Conservation (phyloP, 352 stramenopile species). For the Pseudoperonospora humuli region DNA sequence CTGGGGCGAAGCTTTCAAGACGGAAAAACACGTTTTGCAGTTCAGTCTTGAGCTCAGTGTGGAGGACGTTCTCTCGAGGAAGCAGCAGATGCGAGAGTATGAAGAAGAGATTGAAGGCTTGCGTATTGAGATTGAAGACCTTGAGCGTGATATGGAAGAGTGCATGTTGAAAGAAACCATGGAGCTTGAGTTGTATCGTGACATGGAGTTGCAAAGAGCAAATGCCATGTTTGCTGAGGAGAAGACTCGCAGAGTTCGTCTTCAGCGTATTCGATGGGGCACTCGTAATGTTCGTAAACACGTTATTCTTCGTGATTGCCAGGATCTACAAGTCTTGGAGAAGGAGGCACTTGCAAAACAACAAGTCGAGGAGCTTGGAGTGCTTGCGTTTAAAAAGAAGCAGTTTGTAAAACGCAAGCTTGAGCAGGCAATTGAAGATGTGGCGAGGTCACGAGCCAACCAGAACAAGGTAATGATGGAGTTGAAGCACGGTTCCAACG, state of each 20-base stretch:
- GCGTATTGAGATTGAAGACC: slow-evolving; percentile 60
- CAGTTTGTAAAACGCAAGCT: slow-evolving; percentile 38
- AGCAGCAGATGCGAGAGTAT: slow-evolving; percentile 62
- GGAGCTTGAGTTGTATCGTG: slow-evolving; percentile 54
- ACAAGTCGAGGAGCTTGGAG: slow-evolving; percentile 40
- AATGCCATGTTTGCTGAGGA: slow-evolving; percentile 36
- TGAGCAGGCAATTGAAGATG: slow-evolving; percentile 38
- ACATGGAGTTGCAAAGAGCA: slow-evolving; percentile 35
- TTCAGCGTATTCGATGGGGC: slow-evolving; percentile 59
- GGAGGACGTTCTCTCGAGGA: slow-evolving; percentile 57
- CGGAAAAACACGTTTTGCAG: slow-evolving; percentile 70
- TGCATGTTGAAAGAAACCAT: slow-evolving; percentile 53
- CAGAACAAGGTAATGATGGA: too few relatives aligned
- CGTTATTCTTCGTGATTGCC: slow-evolving; percentile 34
- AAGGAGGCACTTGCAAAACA: slow-evolving; percentile 32
- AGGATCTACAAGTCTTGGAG: slow-evolving; percentile 30
- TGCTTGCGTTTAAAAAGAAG: slow-evolving; percentile 53
- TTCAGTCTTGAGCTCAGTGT: slow-evolving; percentile 65
- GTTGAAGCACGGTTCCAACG: slow-evolving; percentile 31
- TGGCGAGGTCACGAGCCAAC: too few relatives aligned
- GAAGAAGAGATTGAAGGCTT: slow-evolving; percentile 65
- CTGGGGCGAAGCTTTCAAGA: slow-evolving; percentile 72
- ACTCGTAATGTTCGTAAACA: slow-evolving; percentile 50
- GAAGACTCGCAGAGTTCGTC: slow-evolving; percentile 25
- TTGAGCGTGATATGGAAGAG: slow-evolving; percentile 75